Percentiles rank a stretch among this genome's conserved stretches.
Evolutionary conservation across 441 rosid genomes (phyloP).

Genomic region (Jatropha podagrica): DNA sequence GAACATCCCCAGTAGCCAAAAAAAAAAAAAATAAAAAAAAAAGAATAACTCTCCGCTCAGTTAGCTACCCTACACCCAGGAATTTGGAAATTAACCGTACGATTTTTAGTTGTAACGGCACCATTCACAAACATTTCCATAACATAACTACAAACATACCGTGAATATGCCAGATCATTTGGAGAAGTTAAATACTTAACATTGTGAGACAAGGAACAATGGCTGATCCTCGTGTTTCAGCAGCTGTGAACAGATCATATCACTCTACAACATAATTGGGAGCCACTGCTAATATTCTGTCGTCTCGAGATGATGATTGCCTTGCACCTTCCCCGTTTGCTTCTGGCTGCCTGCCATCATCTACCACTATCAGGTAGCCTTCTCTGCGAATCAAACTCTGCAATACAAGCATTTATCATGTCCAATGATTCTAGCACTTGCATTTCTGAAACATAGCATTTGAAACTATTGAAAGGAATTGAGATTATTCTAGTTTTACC

Average conservation of each 20-base stretch:
- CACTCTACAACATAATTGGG: conserved; percentile 82
- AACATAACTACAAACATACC: not conserved
- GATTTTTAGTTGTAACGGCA: not conserved
- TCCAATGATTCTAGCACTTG: not conserved
- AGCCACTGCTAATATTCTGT: conserved; percentile 84
- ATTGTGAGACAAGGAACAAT: no score
- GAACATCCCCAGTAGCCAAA: not conserved
- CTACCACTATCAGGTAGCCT: conserved; percentile 83
- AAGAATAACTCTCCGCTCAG: no score
- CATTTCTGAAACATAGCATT: not conserved
- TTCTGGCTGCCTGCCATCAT: conserved; percentile 58
- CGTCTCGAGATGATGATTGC: conserved; percentile 51
- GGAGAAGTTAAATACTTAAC: not conserved
- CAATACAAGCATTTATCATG: conserved; percentile 7
- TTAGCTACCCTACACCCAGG: not conserved
- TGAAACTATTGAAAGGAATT: not conserved
- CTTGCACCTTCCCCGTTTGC: conserved; percentile 48
- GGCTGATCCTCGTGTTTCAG: not conserved
- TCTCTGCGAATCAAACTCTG: conserved; percentile 91
- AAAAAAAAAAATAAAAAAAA: not conserved
- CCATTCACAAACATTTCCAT: not conserved
- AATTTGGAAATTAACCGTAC: not conserved
- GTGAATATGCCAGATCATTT: not conserved
- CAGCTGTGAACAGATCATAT: conserved; percentile 15
- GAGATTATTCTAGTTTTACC: conserved; percentile 37